These are phyloP conservation scores for Starmerella potacharoeniae DNA, from an alignment of 805 yeast genomes.

Conservation along the genomic window DNA sequence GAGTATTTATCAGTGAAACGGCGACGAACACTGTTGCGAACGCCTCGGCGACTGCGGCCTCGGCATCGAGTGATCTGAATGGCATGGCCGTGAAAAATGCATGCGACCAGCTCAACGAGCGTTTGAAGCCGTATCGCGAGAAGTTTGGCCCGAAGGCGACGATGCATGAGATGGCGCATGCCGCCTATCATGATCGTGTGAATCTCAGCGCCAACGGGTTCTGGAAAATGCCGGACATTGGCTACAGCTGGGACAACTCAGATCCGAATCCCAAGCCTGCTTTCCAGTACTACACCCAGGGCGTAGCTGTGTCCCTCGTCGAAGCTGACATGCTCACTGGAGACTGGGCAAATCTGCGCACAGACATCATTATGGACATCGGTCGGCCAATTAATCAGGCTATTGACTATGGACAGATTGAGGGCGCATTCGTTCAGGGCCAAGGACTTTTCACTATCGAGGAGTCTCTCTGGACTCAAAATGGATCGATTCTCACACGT, in stretches of 20 bases:
- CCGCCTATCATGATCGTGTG: conserved; percentile 37
- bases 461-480: conserved; percentile 37
- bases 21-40: conserved; percentile 39
- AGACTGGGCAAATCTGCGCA: conserved; percentile 35
- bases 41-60: conserved; percentile 41
- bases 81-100: conserved; percentile 42
- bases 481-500: conserved; percentile 35
- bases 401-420: conserved; percentile 41
- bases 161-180: conserved; percentile 33
- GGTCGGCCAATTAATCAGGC: conserved; percentile 41
- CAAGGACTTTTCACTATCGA: conserved; percentile 41
- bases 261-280: conserved; percentile 36
- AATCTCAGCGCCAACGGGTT: conserved; percentile 40
- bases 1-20: conserved; percentile 37
- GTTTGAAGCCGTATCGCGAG: conserved; percentile 33
- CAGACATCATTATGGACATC: conserved; percentile 39
- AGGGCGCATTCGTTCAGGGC: conserved; percentile 42
- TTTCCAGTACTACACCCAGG: conserved; percentile 39
- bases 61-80: conserved; percentile 39
- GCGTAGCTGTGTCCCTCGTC: conserved; percentile 34
- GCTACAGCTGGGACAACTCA: conserved; percentile 32
- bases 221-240: conserved; percentile 41
- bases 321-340: conserved; percentile 41
- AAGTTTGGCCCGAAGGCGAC: conserved; percentile 31
- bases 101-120: conserved; percentile 35